Evolutionary conservation across 345 rosid species (phyloP), one percentile per base, ranked within the genome.

Genomic region (Salix suchowensis): DNA sequence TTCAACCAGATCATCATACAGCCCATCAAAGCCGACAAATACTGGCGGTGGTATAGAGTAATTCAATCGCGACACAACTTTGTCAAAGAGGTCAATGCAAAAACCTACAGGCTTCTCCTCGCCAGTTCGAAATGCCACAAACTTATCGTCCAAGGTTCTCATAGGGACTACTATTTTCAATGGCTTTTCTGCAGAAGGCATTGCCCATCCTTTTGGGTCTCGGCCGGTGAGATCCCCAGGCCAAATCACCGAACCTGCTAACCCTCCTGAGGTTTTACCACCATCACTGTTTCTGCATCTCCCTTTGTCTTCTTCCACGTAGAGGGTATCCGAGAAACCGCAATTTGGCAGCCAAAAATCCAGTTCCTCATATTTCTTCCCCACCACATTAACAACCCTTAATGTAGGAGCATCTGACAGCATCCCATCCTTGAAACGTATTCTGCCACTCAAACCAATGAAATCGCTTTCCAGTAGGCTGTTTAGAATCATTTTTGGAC

Each of bases 121-220:
- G 52, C 75, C 71, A 46, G 37, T 15, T 7, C 15, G 73, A 42
- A 83, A 84, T 76, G 70, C 84, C 16, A 87, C 90, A 37, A 90
- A 90, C 77, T 58, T 80, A 44, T 82, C 69, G 14, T 88, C 86
- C 5, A 81, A 26, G 4, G 88, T 86, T 50, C 73, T 81, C 0
- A 37, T 76, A 0, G 91, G 91, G 67, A 90, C 88, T 61, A 85
- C 89, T 12, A 89, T 85, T 14, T 10, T 70, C 88, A 88, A 37
- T 6, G 80, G 86, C 21, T 74, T 81, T 4, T 28, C 50, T 14
- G 32, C 5, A 0, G 85, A 72, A 8, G 86, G 89, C 85, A 81
- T 81, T 54, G 73, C 76, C 84, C 85, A 83, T 16, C 91, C 89
- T 81, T 82, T 83, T 0, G 89, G 87, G 28, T 48, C 70, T 23